Conservation (phyloP, 2,329 filamentous ascomycete species). For the Penicillium sumatraense region DNA sequence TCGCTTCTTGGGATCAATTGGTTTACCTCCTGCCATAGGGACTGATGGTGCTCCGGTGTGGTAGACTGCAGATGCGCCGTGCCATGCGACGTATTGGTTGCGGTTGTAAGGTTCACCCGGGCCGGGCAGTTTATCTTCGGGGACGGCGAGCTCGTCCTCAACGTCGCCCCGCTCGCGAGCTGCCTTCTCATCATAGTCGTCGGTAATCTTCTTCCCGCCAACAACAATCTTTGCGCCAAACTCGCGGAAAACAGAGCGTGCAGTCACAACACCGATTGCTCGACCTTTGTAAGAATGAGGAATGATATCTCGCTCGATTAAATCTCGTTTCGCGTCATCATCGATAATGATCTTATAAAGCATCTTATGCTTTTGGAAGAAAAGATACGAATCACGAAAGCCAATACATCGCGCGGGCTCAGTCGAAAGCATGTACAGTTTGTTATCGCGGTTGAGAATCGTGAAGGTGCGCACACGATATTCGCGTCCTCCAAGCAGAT, state of each 20-base stretch:
- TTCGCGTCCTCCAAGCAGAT: slow-evolving; percentile 80
- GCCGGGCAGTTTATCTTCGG: slow-evolving; percentile 76
- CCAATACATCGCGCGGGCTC: slow-evolving; percentile 96
- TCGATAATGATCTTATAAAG: slow-evolving; percentile 98
- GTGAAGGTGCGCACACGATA: slow-evolving; percentile 97
- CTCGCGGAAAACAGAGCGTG: slow-evolving; percentile 93
- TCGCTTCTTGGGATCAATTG: slow-evolving; percentile 76
- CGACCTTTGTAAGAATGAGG: slow-evolving; percentile 98
- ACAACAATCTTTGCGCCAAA: slow-evolving; percentile 95
- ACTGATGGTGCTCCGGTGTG: slow-evolving; percentile 79
- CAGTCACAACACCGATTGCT: slow-evolving; percentile 94
- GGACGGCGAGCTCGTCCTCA: slow-evolving; percentile 90
- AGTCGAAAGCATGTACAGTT: slow-evolving; percentile 97
- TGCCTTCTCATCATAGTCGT: slow-evolving; percentile 85
- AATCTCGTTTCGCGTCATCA: slow-evolving; percentile 93
- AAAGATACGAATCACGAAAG: slow-evolving; percentile 96
- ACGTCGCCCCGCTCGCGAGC: slow-evolving; percentile 76
- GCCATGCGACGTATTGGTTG: slow-evolving; percentile 99
- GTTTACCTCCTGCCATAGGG: slow-evolving; percentile 76
- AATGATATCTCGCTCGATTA: slow-evolving; percentile 94
- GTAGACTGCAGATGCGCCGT: slow-evolving; percentile 94
- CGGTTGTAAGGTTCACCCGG: slow-evolving; percentile 92
- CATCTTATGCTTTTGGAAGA: slow-evolving; percentile 97
- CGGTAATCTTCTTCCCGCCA: slow-evolving; percentile 80
- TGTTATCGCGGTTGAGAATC: slow-evolving; percentile 77